A percentile compares a stretch with the other conserved stretches of the same genome.
Conservation (phyloP, 2,329 filamentous ascomycete genomes). For the Xylaria hypoxylon region DNA sequence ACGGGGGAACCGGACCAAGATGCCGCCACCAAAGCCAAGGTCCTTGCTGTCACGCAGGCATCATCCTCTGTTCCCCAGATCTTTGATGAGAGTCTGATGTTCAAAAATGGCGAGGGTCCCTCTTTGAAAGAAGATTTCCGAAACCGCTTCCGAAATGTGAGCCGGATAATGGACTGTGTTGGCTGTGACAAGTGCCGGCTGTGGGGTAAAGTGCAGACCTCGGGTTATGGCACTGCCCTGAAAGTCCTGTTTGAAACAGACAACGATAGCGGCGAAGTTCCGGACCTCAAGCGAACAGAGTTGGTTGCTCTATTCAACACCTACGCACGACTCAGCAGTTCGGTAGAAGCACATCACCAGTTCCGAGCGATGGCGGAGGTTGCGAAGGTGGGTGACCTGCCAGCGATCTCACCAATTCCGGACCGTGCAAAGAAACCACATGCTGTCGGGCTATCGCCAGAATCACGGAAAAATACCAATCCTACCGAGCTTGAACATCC, state of each 20-base stretch:
- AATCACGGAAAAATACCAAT: conserved; percentile 33
- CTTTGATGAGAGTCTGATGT: conserved; percentile 97
- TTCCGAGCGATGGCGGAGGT: conserved; percentile 70
- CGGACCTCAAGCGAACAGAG: conserved; percentile 85
- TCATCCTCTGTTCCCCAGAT: conserved; percentile 80
- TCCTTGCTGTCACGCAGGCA: conserved; percentile 78
- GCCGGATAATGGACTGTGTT: conserved; percentile 97
- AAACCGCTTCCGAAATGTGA: conserved; percentile 96
- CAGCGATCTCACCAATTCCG: conserved; percentile 43
- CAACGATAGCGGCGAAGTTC: conserved; percentile 69
- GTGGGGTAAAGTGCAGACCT: conserved; percentile 97
- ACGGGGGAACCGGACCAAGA: conserved; percentile 86
- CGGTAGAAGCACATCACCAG: conserved; percentile 77
- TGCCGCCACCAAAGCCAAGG: conserved; percentile 80
- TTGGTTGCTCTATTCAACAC: conserved; percentile 96
- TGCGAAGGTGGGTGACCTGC: conserved; percentile 43
- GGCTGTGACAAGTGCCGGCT: conserved; percentile 98
- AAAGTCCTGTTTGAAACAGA: conserved; percentile 98
- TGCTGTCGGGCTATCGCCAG: conserved; percentile 51
- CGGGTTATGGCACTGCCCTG: conserved; percentile 91
- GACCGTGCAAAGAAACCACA: conserved; percentile 60
- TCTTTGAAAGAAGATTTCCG: conserved; percentile 96
- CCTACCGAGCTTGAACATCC: conserved; percentile 33
- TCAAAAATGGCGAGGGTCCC: conserved; percentile 79
- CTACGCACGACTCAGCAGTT: conserved; percentile 85